Base-by-base conservation (phyloP, 805 yeast species). In the Spathaspora boniae region DNA sequence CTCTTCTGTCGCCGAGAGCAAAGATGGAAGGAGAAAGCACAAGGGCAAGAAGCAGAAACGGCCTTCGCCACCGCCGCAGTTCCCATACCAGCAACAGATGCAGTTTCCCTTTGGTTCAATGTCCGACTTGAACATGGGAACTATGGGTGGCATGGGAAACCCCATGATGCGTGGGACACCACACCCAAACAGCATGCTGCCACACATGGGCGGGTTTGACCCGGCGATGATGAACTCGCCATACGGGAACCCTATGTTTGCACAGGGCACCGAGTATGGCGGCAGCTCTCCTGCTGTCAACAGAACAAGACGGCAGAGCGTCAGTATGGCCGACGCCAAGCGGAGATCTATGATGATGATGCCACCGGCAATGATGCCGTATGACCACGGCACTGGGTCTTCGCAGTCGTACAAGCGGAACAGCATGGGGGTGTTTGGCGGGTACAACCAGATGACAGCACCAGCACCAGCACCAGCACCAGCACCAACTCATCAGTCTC, bases 181-280 rank as follows among this genome's bases (percentile, higher is more conserved):
- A 20, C 33, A 29, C 20, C 35, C 35, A 12, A 27, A 25, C 16
- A 22, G 29, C 14, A 16, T 14, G 31, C 32, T 20, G 18, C 34
- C 5, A 30, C 31, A 9, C 36, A 43, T 19, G 36, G 31, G n/a
- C n/a, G n/a, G n/a, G n/a, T n/a, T n/a, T n/a, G n/a, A 29, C 19
- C 40, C 20, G 14, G 32, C 36, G 38, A 28, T 23, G 27, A 32
- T 37, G 31, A 25, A 23, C 5, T 23, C 31, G 9, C 40, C 40
- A 12, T 41, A 37, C 33, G 20, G 38, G 15, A 38, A 41, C 25
- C 47, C 49, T 4, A 44, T 50, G 49, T 44, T 53, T 46, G 43
- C 41, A 30, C 42, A 41, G 32, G 45, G 37, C 18, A 45, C 50
- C n/a, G 45, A 38, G 16, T 38, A 41, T 27, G 34, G 28, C 14